Evolutionary conservation across 108 stramenopile species (phyloP).

Genomic region (Parmales sp.): DNA sequence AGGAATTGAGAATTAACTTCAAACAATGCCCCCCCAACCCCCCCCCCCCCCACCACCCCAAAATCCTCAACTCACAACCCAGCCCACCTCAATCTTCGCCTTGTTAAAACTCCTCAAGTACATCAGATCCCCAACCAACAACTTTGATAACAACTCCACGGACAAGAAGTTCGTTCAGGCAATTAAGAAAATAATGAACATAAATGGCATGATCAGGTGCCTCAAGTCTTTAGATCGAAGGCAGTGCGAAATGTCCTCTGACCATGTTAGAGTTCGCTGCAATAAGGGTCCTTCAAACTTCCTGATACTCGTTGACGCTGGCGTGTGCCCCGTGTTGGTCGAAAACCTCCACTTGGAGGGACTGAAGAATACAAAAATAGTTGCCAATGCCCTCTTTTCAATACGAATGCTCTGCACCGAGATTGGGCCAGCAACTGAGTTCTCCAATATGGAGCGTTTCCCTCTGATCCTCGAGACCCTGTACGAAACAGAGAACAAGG

Average conservation of each 20-base stretch:
- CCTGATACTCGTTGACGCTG: background rate
- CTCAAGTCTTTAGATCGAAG: background rate
- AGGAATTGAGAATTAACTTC: background rate
- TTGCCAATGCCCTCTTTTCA: background rate
- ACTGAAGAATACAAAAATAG: background rate
- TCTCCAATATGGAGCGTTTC: background rate
- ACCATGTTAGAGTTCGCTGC: background rate
- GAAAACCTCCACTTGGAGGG: background rate
- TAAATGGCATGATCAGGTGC: background rate
- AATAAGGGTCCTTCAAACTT: background rate
- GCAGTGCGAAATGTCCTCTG: background rate
- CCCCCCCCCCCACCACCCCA: background rate
- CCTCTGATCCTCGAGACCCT: background rate
- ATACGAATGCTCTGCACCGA: background rate
- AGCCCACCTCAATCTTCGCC: constrained; percentile 11
- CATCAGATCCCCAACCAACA: background rate
- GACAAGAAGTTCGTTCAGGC: background rate
- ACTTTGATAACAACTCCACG: background rate
- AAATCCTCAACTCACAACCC: background rate
- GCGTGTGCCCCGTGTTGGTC: background rate
- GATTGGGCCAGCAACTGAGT: background rate
- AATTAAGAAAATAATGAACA: background rate
- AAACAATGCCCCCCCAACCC: background rate
- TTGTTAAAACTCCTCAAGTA: background rate
- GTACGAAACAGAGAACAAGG: background rate